A percentile compares a stretch with the other conserved stretches of the same genome.
Evolutionary conservation across 78 protist species (phyloP).

Genomic region (Tieghemostelium lacteum): DNA sequence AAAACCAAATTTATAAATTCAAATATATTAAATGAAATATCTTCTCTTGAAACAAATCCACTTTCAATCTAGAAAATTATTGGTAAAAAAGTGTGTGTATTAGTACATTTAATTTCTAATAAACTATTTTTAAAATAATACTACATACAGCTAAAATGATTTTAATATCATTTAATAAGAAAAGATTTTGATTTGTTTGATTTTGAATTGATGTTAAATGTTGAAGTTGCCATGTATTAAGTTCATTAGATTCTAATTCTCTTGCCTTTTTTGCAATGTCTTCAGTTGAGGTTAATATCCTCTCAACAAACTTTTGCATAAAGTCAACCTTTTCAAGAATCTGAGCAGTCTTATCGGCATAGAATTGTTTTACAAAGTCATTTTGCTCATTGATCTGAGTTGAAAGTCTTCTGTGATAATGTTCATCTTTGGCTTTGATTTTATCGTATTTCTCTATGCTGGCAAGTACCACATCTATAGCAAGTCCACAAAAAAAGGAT

Average conservation of each 20-base stretch:
- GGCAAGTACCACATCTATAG: slow-evolving; percentile 42
- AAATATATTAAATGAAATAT: slow-evolving; percentile 41
- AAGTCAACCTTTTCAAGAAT: slow-evolving; percentile 46
- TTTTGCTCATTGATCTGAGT: slow-evolving; percentile 59
- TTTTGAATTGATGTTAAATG: slow-evolving; percentile 25
- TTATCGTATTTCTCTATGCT: slow-evolving; percentile 28
- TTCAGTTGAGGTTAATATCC: not conserved
- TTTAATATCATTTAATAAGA: slow-evolving; percentile 45
- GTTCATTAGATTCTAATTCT: slow-evolving; percentile 6
- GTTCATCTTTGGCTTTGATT: slow-evolving; percentile 25
- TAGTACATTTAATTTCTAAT: not conserved
- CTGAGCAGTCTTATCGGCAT: slow-evolving; percentile 29
- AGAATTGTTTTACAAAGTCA: slow-evolving; percentile 39
- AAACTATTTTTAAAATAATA: not conserved
- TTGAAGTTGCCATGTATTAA: not conserved
- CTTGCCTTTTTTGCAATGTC: slow-evolving; percentile 9
- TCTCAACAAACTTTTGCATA: slow-evolving; percentile 54
- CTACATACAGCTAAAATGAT: slow-evolving; percentile 42
- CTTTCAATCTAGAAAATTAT: slow-evolving; percentile 28
- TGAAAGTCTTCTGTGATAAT: slow-evolving; percentile 42
- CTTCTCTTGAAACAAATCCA: slow-evolving; percentile 43
- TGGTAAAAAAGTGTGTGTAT: not conserved
- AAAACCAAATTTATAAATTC: slow-evolving; percentile 31
- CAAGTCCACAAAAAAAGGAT: slow-evolving; percentile 43
- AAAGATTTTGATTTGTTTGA: slow-evolving; percentile 2